Conservation (phyloP, 2,329 filamentous ascomycete genomes). For the Cladobotryum protrusum region DNA sequence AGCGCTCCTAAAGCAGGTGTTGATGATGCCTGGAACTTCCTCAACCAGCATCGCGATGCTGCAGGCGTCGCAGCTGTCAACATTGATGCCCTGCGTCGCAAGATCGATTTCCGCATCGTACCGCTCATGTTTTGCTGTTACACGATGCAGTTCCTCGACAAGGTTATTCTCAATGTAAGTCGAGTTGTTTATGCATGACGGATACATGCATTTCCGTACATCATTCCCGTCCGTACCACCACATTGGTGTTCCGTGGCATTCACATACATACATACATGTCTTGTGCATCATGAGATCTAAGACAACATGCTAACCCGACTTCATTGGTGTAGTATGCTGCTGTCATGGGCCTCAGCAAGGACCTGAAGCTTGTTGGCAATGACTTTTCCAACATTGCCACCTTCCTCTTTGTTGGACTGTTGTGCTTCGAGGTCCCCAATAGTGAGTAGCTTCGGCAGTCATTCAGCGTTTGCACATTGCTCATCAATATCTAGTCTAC, state of each 20-base stretch:
- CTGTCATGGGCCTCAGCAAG: conserved; percentile 55
- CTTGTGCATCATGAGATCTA: background rate
- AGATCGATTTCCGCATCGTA: conserved; percentile 53
- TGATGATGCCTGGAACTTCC: conserved; percentile 42
- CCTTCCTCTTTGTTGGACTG: conserved; percentile 57
- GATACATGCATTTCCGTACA: background rate
- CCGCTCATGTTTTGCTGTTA: conserved; percentile 58
- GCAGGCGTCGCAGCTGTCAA: conserved; percentile 30
- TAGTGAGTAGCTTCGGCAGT: conserved; percentile 30
- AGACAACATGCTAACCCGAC: background rate
- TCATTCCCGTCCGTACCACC: too few species aligned
- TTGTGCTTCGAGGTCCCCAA: conserved; percentile 55
- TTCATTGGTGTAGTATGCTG: conserved; percentile 45
- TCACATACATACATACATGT: too few species aligned
- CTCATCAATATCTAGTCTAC: conserved; percentile 33
- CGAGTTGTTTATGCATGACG: background rate
- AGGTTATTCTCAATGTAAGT: conserved; percentile 55
- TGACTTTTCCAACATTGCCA: conserved; percentile 57
- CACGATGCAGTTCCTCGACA: conserved; percentile 59
- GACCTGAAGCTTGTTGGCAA: conserved; percentile 50
- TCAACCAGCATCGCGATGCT: conserved; percentile 35
- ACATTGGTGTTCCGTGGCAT: too few species aligned
- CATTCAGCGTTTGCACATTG: background rate
- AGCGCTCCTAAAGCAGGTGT: conserved; percentile 19
- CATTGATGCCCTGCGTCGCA: conserved; percentile 42